Base-by-base conservation (phyloP, 1,139 yeast genomes). In the Hyphopichia fennica region DNA sequence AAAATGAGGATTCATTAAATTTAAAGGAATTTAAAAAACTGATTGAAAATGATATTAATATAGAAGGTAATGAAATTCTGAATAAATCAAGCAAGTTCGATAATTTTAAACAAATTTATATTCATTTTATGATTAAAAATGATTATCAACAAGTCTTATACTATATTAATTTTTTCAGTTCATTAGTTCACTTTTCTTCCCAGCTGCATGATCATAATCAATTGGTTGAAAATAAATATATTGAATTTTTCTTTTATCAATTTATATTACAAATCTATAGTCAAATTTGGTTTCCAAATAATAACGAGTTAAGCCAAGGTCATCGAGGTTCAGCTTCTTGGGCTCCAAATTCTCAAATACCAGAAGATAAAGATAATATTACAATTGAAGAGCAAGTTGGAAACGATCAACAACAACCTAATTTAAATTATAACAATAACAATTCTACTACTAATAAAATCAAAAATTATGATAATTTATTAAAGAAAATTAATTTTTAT, bases 241-340 rank as follows among this genome's bases (percentile, higher is more conserved):
- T 65, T 28, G 67, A 66, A 48, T 62, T 53, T 42, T 51, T 57
- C 23, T 58, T 61, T 34, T 56, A 57, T 43, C 66, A 58, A 43
- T 56, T 52, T 32, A 43, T 57, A 1, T 49, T 54, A n/a, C 46
- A 50, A 27, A 41, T 63, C 25, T 61, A 56, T 44, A 51, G 46
- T 30, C 42, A 47, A 31, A 41, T 57, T 22, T 60, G 63, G 59
- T 58, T 61, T 38, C 57, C 58, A 1, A 32, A 32, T 17, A 28
- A 28, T 28, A 25, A 25, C 11, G 28, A 25, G 13, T 9, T n/a
- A 9, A 25, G n/a, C 11, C 9, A 7, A 8, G 11, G n/a, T 25
- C 8, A 7, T 25, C 28, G 28, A 4, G 28, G n/a, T 8, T 25
- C 28, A 4, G 8, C 11, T 25, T n/a, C 8, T 11, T 25, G 8